Evolutionary conservation across 305 asterid genomes (phyloP), one percentile per base, ranked within the genome.

Genomic region (Fraxinus baroniana): DNA sequence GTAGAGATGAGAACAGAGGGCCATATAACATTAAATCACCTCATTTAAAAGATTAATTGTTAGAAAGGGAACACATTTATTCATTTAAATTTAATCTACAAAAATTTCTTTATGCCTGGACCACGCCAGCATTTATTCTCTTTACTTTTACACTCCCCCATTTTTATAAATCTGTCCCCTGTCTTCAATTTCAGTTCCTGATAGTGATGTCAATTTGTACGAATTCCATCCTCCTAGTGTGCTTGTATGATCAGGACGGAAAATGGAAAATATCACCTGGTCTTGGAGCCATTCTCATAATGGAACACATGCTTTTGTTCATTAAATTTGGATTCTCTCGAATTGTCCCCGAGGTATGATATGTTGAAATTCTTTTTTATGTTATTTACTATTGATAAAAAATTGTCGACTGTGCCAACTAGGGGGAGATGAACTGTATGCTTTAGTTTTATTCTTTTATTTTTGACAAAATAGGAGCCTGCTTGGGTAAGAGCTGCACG

Each of bases 401-500:
- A 28, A 18, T 4, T 62, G 64, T 62, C 30, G 7, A 7, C 32
- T 22, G 1, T 30, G 41, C 30, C 12, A n/a, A 73, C 39, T 24
- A n/a, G 82, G 44, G 36, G 5, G 13, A 52, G 39, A 10, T 26
- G 22, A 72, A 52, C 32, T 62, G 22, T 57, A 32, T 49, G 32
- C 70, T 80, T 8, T 39, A n/a, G 28, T 81, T 12, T 22, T 57
- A 49, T 49, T 46, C 33, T 81, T 12, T 22, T 57, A 49, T 49
- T 49, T 60, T 55, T 76, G 36, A 62, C 74, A 78, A 78, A 20
- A 72, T 85, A 94, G 99, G 99, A 95, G 84, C 99, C 99, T 0
- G 96, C 92, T 37, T 94, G 98, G 98, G 98, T 95, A n/a, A 91
- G 85, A 86, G 98, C 98, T 35, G 89, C 89, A 36, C 92, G 98